These are phyloP conservation scores for Trichophyton equinum DNA, from an alignment of 2,329 filamentous ascomycete species.

Conservation along the genomic window DNA sequence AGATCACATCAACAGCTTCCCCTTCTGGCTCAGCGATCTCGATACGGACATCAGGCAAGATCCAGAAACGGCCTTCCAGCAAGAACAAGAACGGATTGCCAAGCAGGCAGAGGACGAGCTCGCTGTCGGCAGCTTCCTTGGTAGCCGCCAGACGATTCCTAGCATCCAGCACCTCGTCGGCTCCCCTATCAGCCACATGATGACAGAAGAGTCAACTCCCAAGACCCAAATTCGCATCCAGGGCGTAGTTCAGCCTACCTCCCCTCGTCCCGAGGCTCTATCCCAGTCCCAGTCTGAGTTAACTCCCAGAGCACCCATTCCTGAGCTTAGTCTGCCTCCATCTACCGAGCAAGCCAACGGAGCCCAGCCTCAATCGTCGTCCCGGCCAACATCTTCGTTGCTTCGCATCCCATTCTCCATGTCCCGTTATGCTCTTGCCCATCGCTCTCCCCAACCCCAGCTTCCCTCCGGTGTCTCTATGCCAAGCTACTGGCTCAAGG, in stretches of 20 bases:
- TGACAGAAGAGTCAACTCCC: constrained; percentile 17
- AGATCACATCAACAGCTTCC: constrained; percentile 88
- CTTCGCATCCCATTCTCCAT: constrained; percentile 68
- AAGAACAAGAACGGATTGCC: constrained; percentile 73
- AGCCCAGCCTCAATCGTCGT: constrained; percentile 10
- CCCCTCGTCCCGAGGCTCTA: constrained; percentile 6
- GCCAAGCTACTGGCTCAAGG: constrained; percentile 83
- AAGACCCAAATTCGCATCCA: constrained; percentile 6
- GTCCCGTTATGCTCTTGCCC: constrained; percentile 56
- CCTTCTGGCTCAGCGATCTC: constrained; percentile 88
- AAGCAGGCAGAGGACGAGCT: constrained; percentile 75
- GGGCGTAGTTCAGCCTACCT: constrained; percentile 2
- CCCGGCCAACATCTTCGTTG: constrained; percentile 41
- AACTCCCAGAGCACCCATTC: constrained; percentile 3
- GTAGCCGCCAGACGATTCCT: constrained; percentile 32
- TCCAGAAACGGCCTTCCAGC: constrained; percentile 77
- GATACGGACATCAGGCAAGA: constrained; percentile 91
- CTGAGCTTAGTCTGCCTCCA: not conserved
- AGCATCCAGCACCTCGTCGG: constrained; percentile 20
- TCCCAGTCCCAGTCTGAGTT: constrained; percentile 5
- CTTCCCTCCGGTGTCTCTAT: constrained; percentile 81
- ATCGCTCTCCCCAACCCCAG: constrained; percentile 29
- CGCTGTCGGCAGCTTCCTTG: constrained; percentile 78
- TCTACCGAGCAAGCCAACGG: constrained; percentile 9
- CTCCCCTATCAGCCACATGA: constrained; percentile 23